Evolutionary conservation across 1,284 basidiomycete species (phyloP).

Genomic region (Microbotryum silenes-acaulis): DNA sequence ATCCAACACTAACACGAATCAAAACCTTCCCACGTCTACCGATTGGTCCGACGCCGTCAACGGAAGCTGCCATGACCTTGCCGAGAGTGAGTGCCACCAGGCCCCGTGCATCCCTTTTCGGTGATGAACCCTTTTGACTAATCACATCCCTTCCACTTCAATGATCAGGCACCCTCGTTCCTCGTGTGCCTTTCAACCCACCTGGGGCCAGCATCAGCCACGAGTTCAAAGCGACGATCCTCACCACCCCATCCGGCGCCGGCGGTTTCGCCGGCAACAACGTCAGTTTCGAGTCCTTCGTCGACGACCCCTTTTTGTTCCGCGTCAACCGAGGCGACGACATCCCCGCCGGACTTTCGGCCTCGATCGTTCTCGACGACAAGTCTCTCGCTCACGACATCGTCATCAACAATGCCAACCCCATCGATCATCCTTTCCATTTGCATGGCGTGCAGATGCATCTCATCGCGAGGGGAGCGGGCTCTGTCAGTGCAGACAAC

Average conservation of each 20-base stretch:
- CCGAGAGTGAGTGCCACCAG: slow-evolving; percentile 15
- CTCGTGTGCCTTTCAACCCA: slow-evolving; percentile 32
- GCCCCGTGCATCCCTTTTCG: too few relatives aligned
- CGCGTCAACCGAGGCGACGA: slow-evolving; percentile 29
- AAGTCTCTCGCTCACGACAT: slow-evolving; percentile 25
- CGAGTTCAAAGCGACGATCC: slow-evolving; percentile 25
- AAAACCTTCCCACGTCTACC: slow-evolving; percentile 13
- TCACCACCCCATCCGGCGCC: too few relatives aligned
- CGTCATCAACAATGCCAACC: slow-evolving; percentile 41
- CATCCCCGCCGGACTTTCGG: slow-evolving; percentile 16
- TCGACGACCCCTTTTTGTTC: slow-evolving; percentile 38
- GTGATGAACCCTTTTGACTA: too few relatives aligned
- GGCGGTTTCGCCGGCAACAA: slow-evolving; percentile 22
- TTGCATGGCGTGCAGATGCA: slow-evolving; percentile 35
- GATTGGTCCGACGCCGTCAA: slow-evolving; percentile 30
- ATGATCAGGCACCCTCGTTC: slow-evolving; percentile 23
- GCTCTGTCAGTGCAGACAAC: slow-evolving; percentile 28
- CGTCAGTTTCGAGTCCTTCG: slow-evolving; percentile 22
- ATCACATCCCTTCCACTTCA: background rate
- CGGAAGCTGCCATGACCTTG: slow-evolving; percentile 29
- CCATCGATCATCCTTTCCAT: slow-evolving; percentile 40
- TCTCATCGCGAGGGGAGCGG: slow-evolving; percentile 39
- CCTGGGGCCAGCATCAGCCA: slow-evolving; percentile 17
- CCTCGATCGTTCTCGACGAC: slow-evolving; percentile 27
- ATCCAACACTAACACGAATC: too few relatives aligned